phyloP scores from a whole-genome alignment of 345 rosid species.

The Hypericum androsaemum region DNA sequence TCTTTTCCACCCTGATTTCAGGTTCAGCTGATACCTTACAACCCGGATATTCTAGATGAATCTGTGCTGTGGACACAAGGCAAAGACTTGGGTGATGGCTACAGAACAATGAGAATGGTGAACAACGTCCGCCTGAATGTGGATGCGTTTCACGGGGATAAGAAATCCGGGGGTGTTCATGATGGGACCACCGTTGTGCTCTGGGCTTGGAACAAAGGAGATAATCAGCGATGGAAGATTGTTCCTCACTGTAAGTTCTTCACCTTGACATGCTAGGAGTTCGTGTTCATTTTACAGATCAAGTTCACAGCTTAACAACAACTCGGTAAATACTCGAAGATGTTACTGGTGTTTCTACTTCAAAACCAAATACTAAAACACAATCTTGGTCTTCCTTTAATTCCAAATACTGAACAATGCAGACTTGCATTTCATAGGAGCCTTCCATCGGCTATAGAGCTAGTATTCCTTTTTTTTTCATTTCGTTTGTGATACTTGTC shows the following conservation, averaged over 20 bases:
- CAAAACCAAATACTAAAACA: too few species aligned
- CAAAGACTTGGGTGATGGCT: conserved; percentile 40
- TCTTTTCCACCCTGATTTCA: conserved; percentile 7
- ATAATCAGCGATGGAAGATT: conserved; percentile 84
- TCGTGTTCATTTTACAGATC: too few species aligned
- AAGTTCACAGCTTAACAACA: too few species aligned
- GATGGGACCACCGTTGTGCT: conserved; percentile 67
- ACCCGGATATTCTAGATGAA: conserved; percentile 46
- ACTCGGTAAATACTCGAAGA: too few species aligned
- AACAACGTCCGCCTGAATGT: conserved; percentile 52
- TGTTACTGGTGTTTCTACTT: too few species aligned
- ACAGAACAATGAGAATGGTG: conserved; percentile 57
- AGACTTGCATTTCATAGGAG: too few species aligned
- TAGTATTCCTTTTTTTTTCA: too few species aligned
- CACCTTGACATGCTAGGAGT: too few species aligned
- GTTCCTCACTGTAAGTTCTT: conserved; percentile 48
- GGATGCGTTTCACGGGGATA: conserved; percentile 76
- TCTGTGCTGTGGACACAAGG: conserved; percentile 68
- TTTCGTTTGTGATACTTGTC: too few species aligned
- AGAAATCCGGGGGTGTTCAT: conserved; percentile 59
- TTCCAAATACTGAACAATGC: too few species aligned
- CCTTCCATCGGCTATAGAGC: too few species aligned
- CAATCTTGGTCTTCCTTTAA: too few species aligned
- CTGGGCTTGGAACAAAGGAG: conserved; percentile 79
- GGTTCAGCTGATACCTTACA: conserved; percentile 58